Percentiles rank a stretch among this genome's conserved stretches.
phyloP scores from a whole-genome alignment of 805 yeast species.

The Saturnispora hagleri region DNA sequence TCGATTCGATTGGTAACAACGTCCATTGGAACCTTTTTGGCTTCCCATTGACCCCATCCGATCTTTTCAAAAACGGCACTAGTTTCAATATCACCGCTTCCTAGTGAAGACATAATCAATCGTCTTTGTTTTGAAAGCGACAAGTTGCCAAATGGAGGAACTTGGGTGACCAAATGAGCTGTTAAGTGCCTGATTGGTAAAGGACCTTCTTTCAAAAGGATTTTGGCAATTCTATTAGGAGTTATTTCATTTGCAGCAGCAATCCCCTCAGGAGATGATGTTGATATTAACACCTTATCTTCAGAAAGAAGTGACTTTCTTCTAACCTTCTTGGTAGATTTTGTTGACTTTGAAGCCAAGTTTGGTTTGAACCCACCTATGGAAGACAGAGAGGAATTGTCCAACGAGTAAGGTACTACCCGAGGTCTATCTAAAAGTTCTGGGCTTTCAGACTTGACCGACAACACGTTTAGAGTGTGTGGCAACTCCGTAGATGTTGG shows the following conservation, averaged over 20 bases:
- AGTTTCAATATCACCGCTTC: conserved; percentile 52
- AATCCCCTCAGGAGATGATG: conserved; percentile 80
- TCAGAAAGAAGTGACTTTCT: conserved; percentile 15
- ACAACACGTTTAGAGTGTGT: neutral
- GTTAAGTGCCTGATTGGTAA: conserved; percentile 87
- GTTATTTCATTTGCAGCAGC: conserved; percentile 84
- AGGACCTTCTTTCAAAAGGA: conserved; percentile 71
- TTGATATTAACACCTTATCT: conserved; percentile 37
- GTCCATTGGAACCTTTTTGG: conserved; percentile 35
- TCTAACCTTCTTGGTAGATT: conserved; percentile 4
- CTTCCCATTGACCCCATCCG: conserved; percentile 99
- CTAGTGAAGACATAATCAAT: conserved; percentile 82
- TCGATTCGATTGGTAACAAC: conserved; percentile 19
- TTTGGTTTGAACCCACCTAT: neutral
- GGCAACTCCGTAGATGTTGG: neutral
- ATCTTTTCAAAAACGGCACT: conserved; percentile 78
- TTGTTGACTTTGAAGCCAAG: neutral
- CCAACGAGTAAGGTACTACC: neutral
- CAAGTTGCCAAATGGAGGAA: conserved; percentile 69
- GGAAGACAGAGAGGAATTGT: neutral
- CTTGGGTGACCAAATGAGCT: conserved; percentile 61
- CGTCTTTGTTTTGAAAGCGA: conserved; percentile 85
- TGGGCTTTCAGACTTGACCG: conserved; percentile 1
- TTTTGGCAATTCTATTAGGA: conserved; percentile 61
- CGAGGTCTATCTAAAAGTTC: neutral